Evolutionary conservation across 2,329 filamentous ascomycete species (phyloP).

Genomic region (Verticillium klebahnii): DNA sequence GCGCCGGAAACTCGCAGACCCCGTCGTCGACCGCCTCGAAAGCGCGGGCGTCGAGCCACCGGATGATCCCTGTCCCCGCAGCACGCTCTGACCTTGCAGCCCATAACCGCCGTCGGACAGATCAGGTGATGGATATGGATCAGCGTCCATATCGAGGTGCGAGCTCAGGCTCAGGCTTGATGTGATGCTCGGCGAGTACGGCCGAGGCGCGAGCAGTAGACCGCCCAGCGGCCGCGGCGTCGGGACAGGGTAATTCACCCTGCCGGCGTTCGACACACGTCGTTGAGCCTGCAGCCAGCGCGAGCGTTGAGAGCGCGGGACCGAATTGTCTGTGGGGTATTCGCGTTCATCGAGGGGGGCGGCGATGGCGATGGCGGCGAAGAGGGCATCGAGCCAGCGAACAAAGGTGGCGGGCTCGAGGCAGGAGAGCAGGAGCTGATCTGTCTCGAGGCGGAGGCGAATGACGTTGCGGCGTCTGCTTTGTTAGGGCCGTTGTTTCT

Average conservation of each 20-base stretch:
- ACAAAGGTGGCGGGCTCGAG: slow-evolving; percentile 61
- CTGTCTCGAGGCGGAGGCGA: slow-evolving; percentile 66
- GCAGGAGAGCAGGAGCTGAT: slow-evolving; percentile 69
- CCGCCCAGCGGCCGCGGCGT: slow-evolving; percentile 8
- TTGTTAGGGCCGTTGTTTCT: neutral
- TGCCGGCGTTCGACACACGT: slow-evolving; percentile 15
- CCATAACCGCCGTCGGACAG: neutral
- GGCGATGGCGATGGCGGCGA: slow-evolving; percentile 70
- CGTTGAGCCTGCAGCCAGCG: slow-evolving; percentile 42
- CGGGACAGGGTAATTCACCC: slow-evolving; percentile 11
- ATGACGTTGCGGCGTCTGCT: slow-evolving; percentile 59
- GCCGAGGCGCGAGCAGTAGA: neutral
- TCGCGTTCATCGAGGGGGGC: slow-evolving; percentile 66
- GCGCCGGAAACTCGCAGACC: neutral
- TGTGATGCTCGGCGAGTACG: neutral
- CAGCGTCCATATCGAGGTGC: neutral
- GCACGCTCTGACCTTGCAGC: neutral
- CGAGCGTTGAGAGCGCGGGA: slow-evolving; percentile 51
- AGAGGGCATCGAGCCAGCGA: slow-evolving; percentile 63
- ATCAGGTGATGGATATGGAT: neutral
- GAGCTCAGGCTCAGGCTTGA: slow-evolving; percentile 1
- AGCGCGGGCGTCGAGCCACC: neutral
- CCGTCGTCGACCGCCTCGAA: neutral
- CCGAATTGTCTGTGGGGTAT: slow-evolving; percentile 57
- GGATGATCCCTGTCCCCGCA: neutral